Conservation (phyloP, 805 yeast species). For the Cephaloascus albidus region DNA sequence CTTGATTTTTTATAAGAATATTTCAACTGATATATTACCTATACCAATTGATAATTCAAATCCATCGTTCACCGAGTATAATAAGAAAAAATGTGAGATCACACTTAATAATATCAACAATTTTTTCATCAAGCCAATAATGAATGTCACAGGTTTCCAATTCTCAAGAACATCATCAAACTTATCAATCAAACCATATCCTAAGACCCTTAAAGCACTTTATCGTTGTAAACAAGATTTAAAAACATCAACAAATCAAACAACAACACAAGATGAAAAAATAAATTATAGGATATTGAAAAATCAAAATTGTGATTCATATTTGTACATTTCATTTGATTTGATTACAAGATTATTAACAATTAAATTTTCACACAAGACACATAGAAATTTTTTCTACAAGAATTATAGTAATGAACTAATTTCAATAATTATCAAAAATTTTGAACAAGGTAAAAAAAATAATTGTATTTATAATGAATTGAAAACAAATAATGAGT, state of each 20-base stretch:
- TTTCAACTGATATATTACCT: not conserved
- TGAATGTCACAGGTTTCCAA: conserved; percentile 1
- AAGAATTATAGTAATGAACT: not conserved
- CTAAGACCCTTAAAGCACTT: not conserved
- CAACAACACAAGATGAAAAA: not conserved
- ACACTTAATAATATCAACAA: not conserved
- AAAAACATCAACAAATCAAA: not conserved
- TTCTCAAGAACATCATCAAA: not conserved
- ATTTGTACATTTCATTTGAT: not conserved
- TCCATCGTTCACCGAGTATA: not conserved
- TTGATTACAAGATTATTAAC: not conserved
- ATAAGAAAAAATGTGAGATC: not conserved
- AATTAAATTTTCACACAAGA: not conserved
- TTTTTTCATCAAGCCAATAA: conserved; percentile 1
- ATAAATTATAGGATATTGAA: not conserved
- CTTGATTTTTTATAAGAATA: not conserved
- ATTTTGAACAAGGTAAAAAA: not conserved
- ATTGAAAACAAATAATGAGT: not conserved
- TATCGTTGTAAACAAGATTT: conserved; percentile 1
- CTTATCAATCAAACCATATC: not conserved
- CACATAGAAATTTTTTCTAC: not conserved
- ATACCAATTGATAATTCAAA: not conserved
- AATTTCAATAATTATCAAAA: not conserved
- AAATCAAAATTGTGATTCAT: not conserved
- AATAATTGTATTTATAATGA: not conserved